Base-by-base conservation (phyloP, 179 eudicot genomes). In the Spergularia azorica region DNA sequence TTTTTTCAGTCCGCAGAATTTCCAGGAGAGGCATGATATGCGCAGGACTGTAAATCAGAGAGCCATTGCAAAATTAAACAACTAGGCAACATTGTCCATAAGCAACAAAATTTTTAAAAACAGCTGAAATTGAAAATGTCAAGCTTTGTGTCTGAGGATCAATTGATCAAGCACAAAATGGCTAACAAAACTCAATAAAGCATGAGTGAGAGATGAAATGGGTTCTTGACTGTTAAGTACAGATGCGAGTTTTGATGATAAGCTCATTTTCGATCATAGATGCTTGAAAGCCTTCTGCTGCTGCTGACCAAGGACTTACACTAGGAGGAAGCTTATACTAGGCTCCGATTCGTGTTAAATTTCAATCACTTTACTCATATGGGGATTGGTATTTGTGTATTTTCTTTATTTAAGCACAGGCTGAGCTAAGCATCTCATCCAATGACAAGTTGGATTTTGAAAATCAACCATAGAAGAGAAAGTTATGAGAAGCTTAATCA, bases 21-120 rank as follows among this genome's bases (percentile, higher is more conserved):
- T 95, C 98, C 90, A 95, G 83, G 46, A 95, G 95, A 73, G 97
- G 98, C 98, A 95, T 95, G 80, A 92, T 70, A 79, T 95, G 98
- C 7, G 97, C 98, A 83, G 98, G 98, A 74, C 97, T 95, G 96
- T 84, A 60, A 73, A 83, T 50, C 74, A 83, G 17, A 83, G 59
- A 68, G 55, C 41, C 80, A 46, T 61, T 18, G n/a, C 17, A 66
- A 59, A 79, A 55, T 78, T 57, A 77, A 76, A 77, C 62, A 36
- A 46, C 56, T 41, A 46, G 43, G 65, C 41, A 71, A 43, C 57
- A 63, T 39, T 6, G 18, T 69, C 66, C 43, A 41, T 41, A 41
- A 67, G 46, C 26, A 18, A 52, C 43, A 41, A 51, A 8, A 13
- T 14, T 32, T 21, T 17, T 56, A 46, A n/a, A 14, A 51, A 79